Evolutionary conservation across 1,284 basidiomycete species (phyloP).

Genomic region (Malassezia obtusa): DNA sequence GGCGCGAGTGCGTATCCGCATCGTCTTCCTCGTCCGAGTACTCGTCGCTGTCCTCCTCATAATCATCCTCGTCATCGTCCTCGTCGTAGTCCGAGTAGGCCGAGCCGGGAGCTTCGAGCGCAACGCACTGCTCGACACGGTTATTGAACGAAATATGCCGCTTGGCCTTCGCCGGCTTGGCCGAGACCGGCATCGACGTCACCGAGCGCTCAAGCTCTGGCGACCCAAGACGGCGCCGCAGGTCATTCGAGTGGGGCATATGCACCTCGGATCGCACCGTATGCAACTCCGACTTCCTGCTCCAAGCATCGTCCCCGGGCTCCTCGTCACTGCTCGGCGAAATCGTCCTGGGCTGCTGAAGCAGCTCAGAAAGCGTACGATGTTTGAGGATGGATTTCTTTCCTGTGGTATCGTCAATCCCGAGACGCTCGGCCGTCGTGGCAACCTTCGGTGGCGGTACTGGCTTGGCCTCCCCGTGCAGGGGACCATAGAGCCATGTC

Average conservation of each 20-base stretch:
- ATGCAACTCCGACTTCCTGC: neutral
- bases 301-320: neutral
- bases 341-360: slow-evolving; percentile 52
- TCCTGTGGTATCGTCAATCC: slow-evolving; percentile 49
- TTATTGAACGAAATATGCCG: slow-evolving; percentile 95
- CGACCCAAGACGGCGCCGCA: neutral
- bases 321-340: neutral
- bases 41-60: slow-evolving; percentile 47
- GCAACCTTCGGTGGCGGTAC: slow-evolving; percentile 54
- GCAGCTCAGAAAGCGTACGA: slow-evolving; percentile 80
- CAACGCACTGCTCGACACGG: slow-evolving; percentile 92
- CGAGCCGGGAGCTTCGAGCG: slow-evolving; percentile 56
- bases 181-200: neutral
- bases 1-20: neutral
- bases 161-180: slow-evolving; percentile 48
- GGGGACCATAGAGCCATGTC: slow-evolving; percentile 94
- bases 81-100: slow-evolving; percentile 36
- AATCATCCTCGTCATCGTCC: slow-evolving; percentile 46
- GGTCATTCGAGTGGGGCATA: neutral
- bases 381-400: slow-evolving; percentile 90
- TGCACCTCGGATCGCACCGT: slow-evolving; percentile 1
- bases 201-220: neutral
- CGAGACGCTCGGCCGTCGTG: slow-evolving; percentile 53
- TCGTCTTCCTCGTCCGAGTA: neutral
- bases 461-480: slow-evolving; percentile 61